Evolutionary conservation across 768 basidiomycete species (phyloP).

Genomic region (Mycena amicta): DNA sequence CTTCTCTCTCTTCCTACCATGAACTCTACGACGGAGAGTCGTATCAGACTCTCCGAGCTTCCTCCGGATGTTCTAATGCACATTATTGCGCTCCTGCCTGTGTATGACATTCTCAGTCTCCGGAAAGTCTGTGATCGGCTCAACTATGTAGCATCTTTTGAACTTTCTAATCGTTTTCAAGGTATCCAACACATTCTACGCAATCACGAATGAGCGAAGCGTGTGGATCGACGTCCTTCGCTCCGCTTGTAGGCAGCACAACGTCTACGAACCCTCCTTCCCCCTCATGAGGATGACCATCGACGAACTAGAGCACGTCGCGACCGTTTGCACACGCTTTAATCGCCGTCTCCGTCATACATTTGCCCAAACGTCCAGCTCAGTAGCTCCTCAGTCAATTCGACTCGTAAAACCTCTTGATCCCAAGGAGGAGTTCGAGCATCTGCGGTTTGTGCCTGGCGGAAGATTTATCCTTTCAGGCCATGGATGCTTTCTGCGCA

Average conservation of each 20-base stretch:
- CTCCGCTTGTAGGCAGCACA: slow-evolving; percentile 3
- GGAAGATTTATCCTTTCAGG: slow-evolving; percentile 15
- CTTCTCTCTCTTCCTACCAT: too few relatives aligned
- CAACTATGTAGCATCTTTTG: background rate
- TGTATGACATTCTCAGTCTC: background rate
- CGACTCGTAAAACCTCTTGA: background rate
- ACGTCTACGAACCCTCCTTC: slow-evolving; percentile 13
- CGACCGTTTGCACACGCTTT: slow-evolving; percentile 8
- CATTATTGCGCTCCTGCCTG: background rate
- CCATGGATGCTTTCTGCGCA: background rate
- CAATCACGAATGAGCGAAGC: slow-evolving; percentile 4
- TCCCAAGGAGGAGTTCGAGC: slow-evolving; percentile 10
- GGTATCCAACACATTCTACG: background rate
- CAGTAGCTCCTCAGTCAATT: background rate
- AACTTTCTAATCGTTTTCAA: too few relatives aligned
- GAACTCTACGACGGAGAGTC: too few relatives aligned
- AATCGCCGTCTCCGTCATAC: slow-evolving; percentile 3
- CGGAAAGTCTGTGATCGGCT: background rate
- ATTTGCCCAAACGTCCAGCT: background rate
- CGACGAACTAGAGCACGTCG: slow-evolving; percentile 7
- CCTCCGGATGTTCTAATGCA: background rate
- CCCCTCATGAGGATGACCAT: background rate
- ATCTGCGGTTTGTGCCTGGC: slow-evolving; percentile 17
- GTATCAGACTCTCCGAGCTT: too few relatives aligned
- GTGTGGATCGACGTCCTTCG: slow-evolving; percentile 16